Percentiles rank a stretch among this genome's conserved stretches.
Conservation (phyloP, 1,284 basidiomycete species). For the Trichosporon coremiiforme region DNA sequence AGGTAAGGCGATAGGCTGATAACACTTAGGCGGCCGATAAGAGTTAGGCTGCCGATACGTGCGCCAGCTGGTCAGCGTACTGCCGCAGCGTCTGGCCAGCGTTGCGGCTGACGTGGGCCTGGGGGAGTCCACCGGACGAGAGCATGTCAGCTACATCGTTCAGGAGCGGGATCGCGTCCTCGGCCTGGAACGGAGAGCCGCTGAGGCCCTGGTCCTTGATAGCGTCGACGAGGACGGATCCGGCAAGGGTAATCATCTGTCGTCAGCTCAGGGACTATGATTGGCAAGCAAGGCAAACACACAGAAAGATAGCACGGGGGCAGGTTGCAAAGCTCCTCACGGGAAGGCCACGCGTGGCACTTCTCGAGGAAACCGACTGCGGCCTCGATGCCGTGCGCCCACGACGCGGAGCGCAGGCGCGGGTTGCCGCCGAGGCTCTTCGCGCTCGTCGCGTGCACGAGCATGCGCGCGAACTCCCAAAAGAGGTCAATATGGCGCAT, state of each 20-base stretch:
- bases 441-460: slow-evolving; percentile 39
- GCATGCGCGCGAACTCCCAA: slow-evolving; percentile 43
- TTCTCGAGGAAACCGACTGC: slow-evolving; percentile 41
- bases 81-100: slow-evolving; percentile 32
- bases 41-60: not conserved
- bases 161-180: slow-evolving; percentile 33
- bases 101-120: slow-evolving; percentile 35
- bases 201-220: slow-evolving; percentile 28
- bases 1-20: too few relatives aligned
- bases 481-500: slow-evolving; percentile 39
- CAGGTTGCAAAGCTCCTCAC: slow-evolving; percentile 37
- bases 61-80: slow-evolving; percentile 33
- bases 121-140: slow-evolving; percentile 35
- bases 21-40: too few relatives aligned
- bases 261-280: slow-evolving; percentile 6
- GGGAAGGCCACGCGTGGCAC: slow-evolving; percentile 37
- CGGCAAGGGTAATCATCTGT: slow-evolving; percentile 37
- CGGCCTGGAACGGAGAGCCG: slow-evolving; percentile 27
- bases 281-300: slow-evolving; percentile 19
- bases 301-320: slow-evolving; percentile 42
- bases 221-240: slow-evolving; percentile 30
- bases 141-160: slow-evolving; percentile 38
- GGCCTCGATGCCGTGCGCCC: slow-evolving; percentile 34
- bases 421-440: slow-evolving; percentile 34
- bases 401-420: slow-evolving; percentile 20